These are phyloP conservation scores for Huntiella bhutanensis DNA, from an alignment of 2,329 filamentous ascomycete genomes.

Conservation along the genomic window DNA sequence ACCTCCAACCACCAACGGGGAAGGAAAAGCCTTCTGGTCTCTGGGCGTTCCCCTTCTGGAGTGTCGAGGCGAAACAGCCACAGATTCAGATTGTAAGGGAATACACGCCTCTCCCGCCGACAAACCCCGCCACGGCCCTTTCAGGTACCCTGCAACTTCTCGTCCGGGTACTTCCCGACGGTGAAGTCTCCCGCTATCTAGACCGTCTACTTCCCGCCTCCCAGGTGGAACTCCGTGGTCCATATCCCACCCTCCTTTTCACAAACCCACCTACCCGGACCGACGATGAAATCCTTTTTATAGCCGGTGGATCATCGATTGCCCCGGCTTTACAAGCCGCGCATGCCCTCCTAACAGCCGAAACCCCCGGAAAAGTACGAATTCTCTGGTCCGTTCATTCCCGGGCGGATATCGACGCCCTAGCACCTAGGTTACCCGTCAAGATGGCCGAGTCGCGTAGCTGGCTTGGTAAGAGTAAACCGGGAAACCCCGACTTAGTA, in stretches of 20 bases:
- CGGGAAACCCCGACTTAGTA: not conserved
- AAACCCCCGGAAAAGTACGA: constrained; percentile 26
- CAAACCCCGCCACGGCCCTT: constrained; percentile 15
- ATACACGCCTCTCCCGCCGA: constrained; percentile 69
- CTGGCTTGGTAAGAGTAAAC: constrained; percentile 13
- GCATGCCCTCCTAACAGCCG: constrained; percentile 33
- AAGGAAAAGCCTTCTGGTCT: constrained; percentile 15
- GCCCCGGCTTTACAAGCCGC: constrained; percentile 74
- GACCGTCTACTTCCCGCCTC: constrained; percentile 42
- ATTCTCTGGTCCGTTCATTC: constrained; percentile 66
- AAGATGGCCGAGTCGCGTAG: not conserved
- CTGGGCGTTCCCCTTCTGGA: constrained; percentile 49
- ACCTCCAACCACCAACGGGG: constrained; percentile 9
- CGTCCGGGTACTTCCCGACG: constrained; percentile 57
- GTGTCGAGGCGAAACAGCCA: constrained; percentile 84
- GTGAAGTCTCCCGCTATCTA: constrained; percentile 75
- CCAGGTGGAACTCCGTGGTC: constrained; percentile 58
- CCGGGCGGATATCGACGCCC: constrained; percentile 30
- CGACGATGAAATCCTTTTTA: constrained; percentile 44
- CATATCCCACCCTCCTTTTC: constrained; percentile 48
- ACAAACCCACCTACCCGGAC: constrained; percentile 16
- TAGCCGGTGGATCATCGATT: constrained; percentile 85
- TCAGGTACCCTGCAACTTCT: constrained; percentile 45
- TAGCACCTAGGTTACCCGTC: not conserved
- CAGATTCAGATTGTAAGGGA: constrained; percentile 78